Percentiles rank a stretch among this genome's conserved stretches.
Evolutionary conservation across 2,329 filamentous ascomycete genomes (phyloP).

Genomic region (Trichoderma aggressivum): DNA sequence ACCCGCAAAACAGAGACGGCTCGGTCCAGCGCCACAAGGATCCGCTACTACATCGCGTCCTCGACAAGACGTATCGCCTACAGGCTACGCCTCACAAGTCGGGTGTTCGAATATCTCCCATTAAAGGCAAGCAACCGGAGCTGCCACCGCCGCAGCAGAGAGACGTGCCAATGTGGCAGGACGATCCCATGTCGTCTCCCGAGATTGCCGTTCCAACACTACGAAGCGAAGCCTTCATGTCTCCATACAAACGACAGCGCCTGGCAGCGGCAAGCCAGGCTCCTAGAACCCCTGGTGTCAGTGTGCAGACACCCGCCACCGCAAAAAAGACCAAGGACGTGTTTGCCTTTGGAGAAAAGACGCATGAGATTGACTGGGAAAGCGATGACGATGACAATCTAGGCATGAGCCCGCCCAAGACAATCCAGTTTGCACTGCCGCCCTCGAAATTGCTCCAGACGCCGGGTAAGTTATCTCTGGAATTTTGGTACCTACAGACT

Average conservation of each 20-base stretch:
- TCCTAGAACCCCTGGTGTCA: conserved; percentile 75
- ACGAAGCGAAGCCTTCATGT: conserved; percentile 80
- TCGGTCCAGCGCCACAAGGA: conserved; percentile 53
- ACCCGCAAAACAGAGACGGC: conserved; percentile 32
- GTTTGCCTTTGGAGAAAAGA: conserved; percentile 35
- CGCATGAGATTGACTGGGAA: conserved; percentile 67
- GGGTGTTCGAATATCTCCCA: conserved; percentile 43
- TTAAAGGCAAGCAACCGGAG: conserved; percentile 36
- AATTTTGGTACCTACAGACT: not conserved
- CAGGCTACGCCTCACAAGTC: conserved; percentile 81
- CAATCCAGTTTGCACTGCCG: conserved; percentile 79
- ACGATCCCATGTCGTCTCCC: conserved; percentile 67
- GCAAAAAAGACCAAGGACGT: conserved; percentile 49
- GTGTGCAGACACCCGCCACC: conserved; percentile 71
- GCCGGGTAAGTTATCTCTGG: conserved; percentile 53
- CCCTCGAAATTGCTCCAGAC: conserved; percentile 76
- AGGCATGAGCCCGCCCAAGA: conserved; percentile 88
- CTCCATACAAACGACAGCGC: conserved; percentile 55
- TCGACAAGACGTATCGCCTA: conserved; percentile 92
- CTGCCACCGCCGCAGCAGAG: conserved; percentile 1
- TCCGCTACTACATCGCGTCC: conserved; percentile 81
- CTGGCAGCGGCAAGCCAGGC: conserved; percentile 42
- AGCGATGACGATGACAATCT: conserved; percentile 61
- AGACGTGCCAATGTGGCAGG: conserved; percentile 42
- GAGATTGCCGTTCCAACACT: conserved; percentile 78